These are phyloP conservation scores for Blumeriella jaapii DNA, from an alignment of 2,329 filamentous ascomycete species.

Conservation along the genomic window DNA sequence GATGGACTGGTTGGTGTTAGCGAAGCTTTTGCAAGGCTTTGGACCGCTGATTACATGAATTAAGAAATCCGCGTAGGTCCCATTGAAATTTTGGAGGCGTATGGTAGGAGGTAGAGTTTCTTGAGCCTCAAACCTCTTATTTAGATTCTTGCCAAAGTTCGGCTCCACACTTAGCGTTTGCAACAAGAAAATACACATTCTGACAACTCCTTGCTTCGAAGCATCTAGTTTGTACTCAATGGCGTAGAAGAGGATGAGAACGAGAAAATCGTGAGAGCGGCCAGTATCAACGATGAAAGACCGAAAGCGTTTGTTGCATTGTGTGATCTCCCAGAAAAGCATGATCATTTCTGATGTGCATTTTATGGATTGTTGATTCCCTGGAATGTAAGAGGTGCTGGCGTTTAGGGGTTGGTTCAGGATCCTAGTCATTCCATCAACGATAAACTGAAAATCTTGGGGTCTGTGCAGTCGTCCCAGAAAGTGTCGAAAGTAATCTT, in stretches of 20 bases:
- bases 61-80: constrained; percentile 87
- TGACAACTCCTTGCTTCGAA: constrained; percentile 80
- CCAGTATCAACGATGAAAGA: constrained; percentile 96
- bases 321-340: constrained; percentile 92
- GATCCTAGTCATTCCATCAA: constrained; percentile 86
- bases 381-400: constrained; percentile 78
- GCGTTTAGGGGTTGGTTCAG: constrained; percentile 87
- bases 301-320: constrained; percentile 95
- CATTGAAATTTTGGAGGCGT: constrained; percentile 71
- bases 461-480: constrained; percentile 70
- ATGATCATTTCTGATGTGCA: constrained; percentile 95
- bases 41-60: constrained; percentile 54
- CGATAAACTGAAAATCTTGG: constrained; percentile 95
- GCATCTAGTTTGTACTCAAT: constrained; percentile 79
- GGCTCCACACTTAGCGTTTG: constrained; percentile 91
- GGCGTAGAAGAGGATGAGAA: constrained; percentile 84
- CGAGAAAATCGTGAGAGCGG: constrained; percentile 81
- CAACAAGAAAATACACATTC: constrained; percentile 95
- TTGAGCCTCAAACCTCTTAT: constrained; percentile 78
- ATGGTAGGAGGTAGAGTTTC: constrained; percentile 77
- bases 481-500: constrained; percentile 79
- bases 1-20: constrained; percentile 53
- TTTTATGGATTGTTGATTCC: constrained; percentile 63
- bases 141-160: constrained; percentile 81
- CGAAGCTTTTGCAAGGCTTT: neutral